Evolutionary conservation across 2,329 filamentous ascomycete species (phyloP), one percentile per base, ranked within the genome.

Genomic region (Xylaria sp.): DNA sequence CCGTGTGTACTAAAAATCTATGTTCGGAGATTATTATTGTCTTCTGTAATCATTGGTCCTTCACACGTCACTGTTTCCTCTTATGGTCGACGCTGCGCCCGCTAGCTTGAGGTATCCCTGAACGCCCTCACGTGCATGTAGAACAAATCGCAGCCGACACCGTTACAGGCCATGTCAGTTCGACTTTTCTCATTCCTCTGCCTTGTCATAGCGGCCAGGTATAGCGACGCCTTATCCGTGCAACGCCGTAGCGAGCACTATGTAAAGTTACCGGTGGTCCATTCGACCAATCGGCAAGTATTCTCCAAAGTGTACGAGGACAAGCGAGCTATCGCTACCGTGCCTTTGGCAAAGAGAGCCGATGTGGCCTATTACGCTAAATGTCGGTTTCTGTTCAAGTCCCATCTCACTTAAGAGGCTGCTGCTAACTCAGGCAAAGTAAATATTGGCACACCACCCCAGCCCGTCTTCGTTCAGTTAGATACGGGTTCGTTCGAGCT

Each of bases 401-500:
- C 38, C 19, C 1, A 7, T 17, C 31, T 19, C 0, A 25, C 6
- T 10, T 21, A 6, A 7, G 8, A 33, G 11, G 1, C 11, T 48
- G 6, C n/a, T 38, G 57, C 65, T 71, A 71, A 72, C 57, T 35
- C 17, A 11, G 41, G 6, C 13, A 19, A 62, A 79, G 77, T 85
- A 65, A 77, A 78, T 60, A 81, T 87, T 49, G 85, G 85, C 47
- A 85, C 79, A 3, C 85, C 85, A 13, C 74, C 79, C 1, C 84
- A 87, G 64, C 68, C 77, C 1, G 79, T 86, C 52, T 83, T 77
- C 58, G 82, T 85, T 10, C 83, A 85, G 69, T 72, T 87, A 56
- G 85, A 87, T 70, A 87, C 85, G 0, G 84, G 85, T 46, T 86
- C 83, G 9, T 86, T 85, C 66, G 84, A 87, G 74, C 77, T 87